Percentiles rank a stretch among this genome's conserved stretches.
Evolutionary conservation across 495 filamentous ascomycete species (phyloP).

Genomic region (Copromyces sp.): DNA sequence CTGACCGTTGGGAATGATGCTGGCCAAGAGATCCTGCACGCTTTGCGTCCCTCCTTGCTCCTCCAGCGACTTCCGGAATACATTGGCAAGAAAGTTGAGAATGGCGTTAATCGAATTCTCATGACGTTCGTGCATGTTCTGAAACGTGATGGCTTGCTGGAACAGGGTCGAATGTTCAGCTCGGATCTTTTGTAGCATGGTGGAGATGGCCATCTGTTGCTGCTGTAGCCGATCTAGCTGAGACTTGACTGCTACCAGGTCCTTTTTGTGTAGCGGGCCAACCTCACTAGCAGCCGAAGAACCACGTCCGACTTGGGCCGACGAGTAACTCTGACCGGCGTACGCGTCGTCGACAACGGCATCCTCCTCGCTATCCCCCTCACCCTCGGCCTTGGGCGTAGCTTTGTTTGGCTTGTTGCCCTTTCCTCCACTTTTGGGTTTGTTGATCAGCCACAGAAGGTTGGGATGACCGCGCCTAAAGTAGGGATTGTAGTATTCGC

Average conservation of each 20-base stretch:
- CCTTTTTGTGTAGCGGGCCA: conserved; percentile 57
- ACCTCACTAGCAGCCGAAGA: conserved; percentile 27
- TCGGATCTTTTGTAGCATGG: conserved; percentile 63
- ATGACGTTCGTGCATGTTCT: conserved; percentile 84
- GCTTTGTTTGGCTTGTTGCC: conserved; percentile 42
- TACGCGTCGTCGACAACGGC: conserved; percentile 30
- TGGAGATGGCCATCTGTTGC: conserved; percentile 75
- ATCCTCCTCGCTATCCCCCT: conserved; percentile 64
- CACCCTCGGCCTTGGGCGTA: conserved; percentile 55
- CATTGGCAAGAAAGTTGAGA: conserved; percentile 88
- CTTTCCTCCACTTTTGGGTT: conserved; percentile 61
- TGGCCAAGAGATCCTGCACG: conserved; percentile 61
- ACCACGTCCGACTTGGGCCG: conserved; percentile 9
- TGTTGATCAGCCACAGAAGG: conserved; percentile 94
- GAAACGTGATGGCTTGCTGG: conserved; percentile 81
- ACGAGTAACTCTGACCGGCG: conserved; percentile 2
- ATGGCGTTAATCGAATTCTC: conserved; percentile 98
- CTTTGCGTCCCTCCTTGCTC: conserved; percentile 53
- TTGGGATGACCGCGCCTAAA: conserved; percentile 91
- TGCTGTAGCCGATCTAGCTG: conserved; percentile 73
- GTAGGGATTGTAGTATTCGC: conserved; percentile 94
- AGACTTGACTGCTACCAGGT: conserved; percentile 63
- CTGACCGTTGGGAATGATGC: conserved; percentile 49
- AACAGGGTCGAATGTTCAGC: conserved; percentile 83
- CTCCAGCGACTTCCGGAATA: conserved; percentile 68